Conservation (phyloP, 2,329 filamentous ascomycete genomes). For the Lachnellula hyalina region DNA sequence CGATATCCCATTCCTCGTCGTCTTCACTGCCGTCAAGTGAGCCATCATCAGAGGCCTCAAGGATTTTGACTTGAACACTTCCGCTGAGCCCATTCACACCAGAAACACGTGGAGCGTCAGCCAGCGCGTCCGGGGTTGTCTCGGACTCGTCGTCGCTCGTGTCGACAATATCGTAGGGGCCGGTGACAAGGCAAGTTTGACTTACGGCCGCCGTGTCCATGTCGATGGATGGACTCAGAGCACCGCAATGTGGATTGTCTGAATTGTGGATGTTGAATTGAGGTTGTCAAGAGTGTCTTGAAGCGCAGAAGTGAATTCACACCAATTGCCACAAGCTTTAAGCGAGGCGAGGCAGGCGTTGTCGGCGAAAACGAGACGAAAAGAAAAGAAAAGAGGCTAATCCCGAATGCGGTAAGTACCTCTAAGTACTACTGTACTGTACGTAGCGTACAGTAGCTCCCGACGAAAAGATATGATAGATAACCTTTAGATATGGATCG, state of each 20-base stretch:
- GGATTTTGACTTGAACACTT: slow-evolving; percentile 11
- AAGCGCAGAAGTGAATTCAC: background rate
- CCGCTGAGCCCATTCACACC: slow-evolving; percentile 1
- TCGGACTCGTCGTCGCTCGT: background rate
- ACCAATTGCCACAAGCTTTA: background rate
- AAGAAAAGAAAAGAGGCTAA: background rate
- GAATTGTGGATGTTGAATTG: background rate
- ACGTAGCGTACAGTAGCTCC: too few species aligned
- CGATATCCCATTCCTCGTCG: slow-evolving; percentile 34
- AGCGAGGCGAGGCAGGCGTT: too few species aligned
- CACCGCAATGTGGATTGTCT: too few species aligned
- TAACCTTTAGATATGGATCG: too few species aligned
- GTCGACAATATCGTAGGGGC: background rate
- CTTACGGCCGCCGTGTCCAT: background rate
- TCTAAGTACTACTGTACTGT: background rate
- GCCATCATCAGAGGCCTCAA: slow-evolving; percentile 15
- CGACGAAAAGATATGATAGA: background rate
- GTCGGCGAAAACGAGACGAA: background rate
- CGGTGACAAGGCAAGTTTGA: background rate
- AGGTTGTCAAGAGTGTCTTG: background rate
- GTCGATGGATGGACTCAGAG: background rate
- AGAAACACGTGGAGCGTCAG: slow-evolving; percentile 8
- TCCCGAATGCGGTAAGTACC: background rate
- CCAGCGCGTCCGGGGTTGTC: background rate
- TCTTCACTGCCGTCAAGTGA: slow-evolving; percentile 13